phyloP scores from a whole-genome alignment of 768 basidiomycete genomes.

The Russula abietina region DNA sequence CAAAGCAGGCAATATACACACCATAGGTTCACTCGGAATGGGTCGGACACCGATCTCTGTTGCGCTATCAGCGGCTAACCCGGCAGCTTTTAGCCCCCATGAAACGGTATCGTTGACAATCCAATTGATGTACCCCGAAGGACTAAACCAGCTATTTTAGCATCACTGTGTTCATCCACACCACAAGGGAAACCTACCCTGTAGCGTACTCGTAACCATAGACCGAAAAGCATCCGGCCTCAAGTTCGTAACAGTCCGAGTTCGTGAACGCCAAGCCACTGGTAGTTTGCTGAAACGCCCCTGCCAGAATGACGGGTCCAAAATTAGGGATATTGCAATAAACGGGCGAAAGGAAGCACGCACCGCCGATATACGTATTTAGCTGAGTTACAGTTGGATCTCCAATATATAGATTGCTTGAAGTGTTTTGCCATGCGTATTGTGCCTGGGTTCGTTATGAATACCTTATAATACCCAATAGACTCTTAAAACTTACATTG shows the following conservation, averaged over 20 bases:
- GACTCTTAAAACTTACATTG: conserved; percentile 7
- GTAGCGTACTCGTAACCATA: conserved; percentile 72
- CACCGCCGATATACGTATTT: conserved; percentile 64
- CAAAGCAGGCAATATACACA: conserved; percentile 31
- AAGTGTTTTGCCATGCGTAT: conserved; percentile 63
- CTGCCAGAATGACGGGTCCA: background rate
- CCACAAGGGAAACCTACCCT: conserved; percentile 55
- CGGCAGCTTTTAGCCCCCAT: conserved; percentile 72
- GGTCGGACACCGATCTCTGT: conserved; percentile 61
- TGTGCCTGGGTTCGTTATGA: conserved; percentile 48
- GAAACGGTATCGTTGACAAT: conserved; percentile 56
- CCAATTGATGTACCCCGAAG: conserved; percentile 69
- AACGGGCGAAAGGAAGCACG: conserved; percentile 11
- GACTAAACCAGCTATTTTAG: background rate
- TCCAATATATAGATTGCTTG: conserved; percentile 50
- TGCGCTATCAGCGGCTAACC: conserved; percentile 54
- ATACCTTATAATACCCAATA: too few species aligned
- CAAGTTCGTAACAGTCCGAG: conserved; percentile 60
- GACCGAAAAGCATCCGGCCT: conserved; percentile 54
- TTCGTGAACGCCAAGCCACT: conserved; percentile 66
- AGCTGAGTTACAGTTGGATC: conserved; percentile 48
- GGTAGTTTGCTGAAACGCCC: conserved; percentile 65
- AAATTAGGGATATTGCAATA: background rate
- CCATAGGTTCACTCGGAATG: conserved; percentile 83
- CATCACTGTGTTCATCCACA: background rate